These are phyloP conservation scores for Hypoxylon fuscum DNA, from an alignment of 495 filamentous ascomycete genomes.

Conservation along the genomic window DNA sequence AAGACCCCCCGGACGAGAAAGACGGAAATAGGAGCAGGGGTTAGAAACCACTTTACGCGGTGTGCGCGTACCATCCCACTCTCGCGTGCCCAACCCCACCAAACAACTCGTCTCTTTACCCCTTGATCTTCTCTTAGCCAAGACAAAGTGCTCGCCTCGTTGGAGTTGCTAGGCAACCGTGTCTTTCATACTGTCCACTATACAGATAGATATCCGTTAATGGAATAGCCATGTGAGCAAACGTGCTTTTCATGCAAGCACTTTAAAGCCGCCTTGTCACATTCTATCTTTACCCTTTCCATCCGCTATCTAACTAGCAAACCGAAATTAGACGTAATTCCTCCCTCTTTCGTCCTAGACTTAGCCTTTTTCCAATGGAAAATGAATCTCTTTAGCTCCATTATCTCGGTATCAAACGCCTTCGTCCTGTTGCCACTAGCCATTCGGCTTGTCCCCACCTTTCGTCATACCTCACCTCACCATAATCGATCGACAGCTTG, in stretches of 20 bases:
- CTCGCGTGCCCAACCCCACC: conserved; percentile 39
- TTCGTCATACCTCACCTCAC: conserved; percentile 40
- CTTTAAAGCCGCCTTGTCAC: conserved; percentile 43
- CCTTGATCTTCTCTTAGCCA: conserved; percentile 38
- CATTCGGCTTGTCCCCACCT: conserved; percentile 31
- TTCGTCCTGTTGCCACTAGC: conserved; percentile 25
- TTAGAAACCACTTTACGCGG: conserved; percentile 49
- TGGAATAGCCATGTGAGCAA: conserved; percentile 9
- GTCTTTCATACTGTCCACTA: conserved; percentile 38
- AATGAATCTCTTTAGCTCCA: conserved; percentile 29
- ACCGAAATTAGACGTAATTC: conserved; percentile 11
- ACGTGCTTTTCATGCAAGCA: conserved; percentile 48
- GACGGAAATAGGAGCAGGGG: conserved; percentile 29
- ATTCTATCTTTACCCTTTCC: conserved; percentile 22
- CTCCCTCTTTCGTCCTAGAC: conserved; percentile 36
- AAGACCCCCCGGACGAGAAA: conserved; percentile 3
- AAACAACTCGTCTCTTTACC: conserved; percentile 16
- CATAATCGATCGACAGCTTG: conserved; percentile 33
- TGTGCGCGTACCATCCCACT: conserved; percentile 46
- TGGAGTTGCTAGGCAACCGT: conserved; percentile 49
- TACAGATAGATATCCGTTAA: conserved; percentile 14
- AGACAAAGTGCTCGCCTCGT: conserved; percentile 36
- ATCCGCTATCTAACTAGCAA: conserved; percentile 22
- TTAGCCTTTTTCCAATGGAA: conserved; percentile 28
- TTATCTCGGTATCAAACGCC: conserved; percentile 39